Base-by-base conservation (phyloP, 495 filamentous ascomycete genomes). In the Daldinia grandis region DNA sequence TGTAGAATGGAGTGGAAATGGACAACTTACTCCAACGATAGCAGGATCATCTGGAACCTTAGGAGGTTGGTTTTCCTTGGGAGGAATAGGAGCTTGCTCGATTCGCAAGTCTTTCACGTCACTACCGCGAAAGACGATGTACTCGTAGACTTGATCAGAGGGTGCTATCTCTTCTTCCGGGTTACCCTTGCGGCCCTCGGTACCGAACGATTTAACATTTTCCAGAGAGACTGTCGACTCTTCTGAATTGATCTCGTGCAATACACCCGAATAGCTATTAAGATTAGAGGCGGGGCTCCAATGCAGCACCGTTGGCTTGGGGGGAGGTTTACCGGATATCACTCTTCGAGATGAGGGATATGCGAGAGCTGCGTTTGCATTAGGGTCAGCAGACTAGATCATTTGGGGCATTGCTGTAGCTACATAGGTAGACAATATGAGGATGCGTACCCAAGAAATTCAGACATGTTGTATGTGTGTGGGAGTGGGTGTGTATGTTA, bases 21-120 rank as follows among this genome's bases (percentile, higher is more conserved):
- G 21, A 27, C 19, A 40, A 93, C 95, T 94, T 90, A 99, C 95
- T 72, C 93, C 93, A 72, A 98, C 86, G 74, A 99, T 98, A 56
- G 96, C 96, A 76, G 95, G 96, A 81, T 99, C 95, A 83, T 98
- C 90, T 15, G 94, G 94, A 69, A 97, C 87, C 72, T 89, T 87
- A 21, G 92, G 92, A 49, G 89, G 87, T 74, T 90, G 84, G 69
- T 88, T 88, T 77, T 95, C 90, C 78, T 94, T 91, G 28, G 79
- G 77, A 31, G 79, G 70, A n/a, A 75, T 72, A 6, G 91, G 88
- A 40, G 87, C 84, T 71, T 95, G 90, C 66, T 96, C 94, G 73
- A 99, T 92, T 62, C 92, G 90, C 73, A 99, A 87, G 78, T 99
- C 95, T 82, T 98, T 98, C 76, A 99, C 95, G 85, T 99, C 95